A percentile compares a stretch with the other conserved stretches of the same genome.
These are phyloP conservation scores for Tricholoma saponaceum DNA, from an alignment of 768 basidiomycete species.

Conservation along the genomic window DNA sequence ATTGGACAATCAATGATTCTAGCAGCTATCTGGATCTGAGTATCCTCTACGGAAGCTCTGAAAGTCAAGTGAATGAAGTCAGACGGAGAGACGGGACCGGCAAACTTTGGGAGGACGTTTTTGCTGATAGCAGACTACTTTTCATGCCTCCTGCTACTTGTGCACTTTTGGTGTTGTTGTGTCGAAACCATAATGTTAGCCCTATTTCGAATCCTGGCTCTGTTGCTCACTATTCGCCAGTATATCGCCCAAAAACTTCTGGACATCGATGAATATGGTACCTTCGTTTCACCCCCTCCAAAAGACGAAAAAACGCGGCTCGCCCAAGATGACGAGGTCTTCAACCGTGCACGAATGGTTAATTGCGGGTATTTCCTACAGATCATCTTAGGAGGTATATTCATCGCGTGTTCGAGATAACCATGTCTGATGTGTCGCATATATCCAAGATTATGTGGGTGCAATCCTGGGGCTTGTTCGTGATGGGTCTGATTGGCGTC, in stretches of 20 bases:
- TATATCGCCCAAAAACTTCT: slow-evolving; percentile 66
- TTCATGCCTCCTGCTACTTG: slow-evolving; percentile 71
- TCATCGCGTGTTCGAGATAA: background rate
- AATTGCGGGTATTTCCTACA: slow-evolving; percentile 73
- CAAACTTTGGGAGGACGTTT: slow-evolving; percentile 60
- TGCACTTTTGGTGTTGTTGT: slow-evolving; percentile 65
- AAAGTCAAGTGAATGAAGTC: slow-evolving; percentile 42
- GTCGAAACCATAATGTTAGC: slow-evolving; percentile 71
- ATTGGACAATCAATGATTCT: slow-evolving; percentile 54
- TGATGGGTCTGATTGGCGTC: slow-evolving; percentile 61
- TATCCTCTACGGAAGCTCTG: slow-evolving; percentile 64
- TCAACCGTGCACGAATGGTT: slow-evolving; percentile 66
- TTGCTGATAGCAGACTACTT: slow-evolving; percentile 61
- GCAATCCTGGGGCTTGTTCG: slow-evolving; percentile 67
- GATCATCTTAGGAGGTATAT: slow-evolving; percentile 53
- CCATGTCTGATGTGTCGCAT: background rate
- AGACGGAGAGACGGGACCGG: slow-evolving; percentile 66
- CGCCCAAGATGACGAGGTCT: slow-evolving; percentile 73
- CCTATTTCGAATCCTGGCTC: background rate
- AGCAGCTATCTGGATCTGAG: slow-evolving; percentile 78
- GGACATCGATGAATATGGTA: slow-evolving; percentile 62
- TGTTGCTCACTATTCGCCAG: slow-evolving; percentile 30
- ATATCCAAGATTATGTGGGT: slow-evolving; percentile 59
- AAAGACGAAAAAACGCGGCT: slow-evolving; percentile 19
- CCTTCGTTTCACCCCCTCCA: slow-evolving; percentile 29